Evolutionary conservation across 805 yeast genomes (phyloP), one percentile per base, ranked within the genome.

Genomic region (Metschnikowia matae): DNA sequence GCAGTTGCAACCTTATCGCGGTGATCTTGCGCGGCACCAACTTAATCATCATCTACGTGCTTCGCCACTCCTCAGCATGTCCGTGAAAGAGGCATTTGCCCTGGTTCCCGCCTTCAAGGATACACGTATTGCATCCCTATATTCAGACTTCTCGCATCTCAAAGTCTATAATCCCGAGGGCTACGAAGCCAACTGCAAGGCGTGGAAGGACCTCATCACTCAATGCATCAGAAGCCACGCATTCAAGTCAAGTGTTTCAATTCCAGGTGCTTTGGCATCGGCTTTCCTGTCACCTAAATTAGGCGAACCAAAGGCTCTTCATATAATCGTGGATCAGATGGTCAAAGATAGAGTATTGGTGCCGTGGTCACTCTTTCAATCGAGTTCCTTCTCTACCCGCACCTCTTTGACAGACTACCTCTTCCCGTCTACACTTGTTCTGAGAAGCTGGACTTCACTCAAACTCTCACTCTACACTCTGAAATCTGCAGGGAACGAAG

Each of bases 91-190:
- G 14, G 48, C 50, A 14, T 50, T 50, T 48, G 35, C 38, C 18
- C 40, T 36, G 18, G 57, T 56, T 11, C 53, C 59, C 13, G 50
- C 52, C 7, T 71, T 71, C 58, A 63, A 58, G 21, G 49, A 55
- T 29, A 56, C 71, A 1, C 56, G 75, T 38, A 55, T 69, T n/a
- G 57, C 56, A 14, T 71, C 75, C 3, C 57, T 73, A 6, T 73
- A 71, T 51, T 65, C 71, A 10, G 63, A 73, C 54, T 73, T 71
- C 51, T 53, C 54, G 2, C 57, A 56, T 6, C 61, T 62, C 11
- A 62, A 63, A 44, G 62, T 61, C 6, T 52, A 70, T 48, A 73
- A 73, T 56, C 71, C 73, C 0, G 77, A 73, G 46, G 78, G 78
- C 2, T 73, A 55, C 49, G 70, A 70, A 8, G 78, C 78, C 23